Evolutionary conservation across 1,139 yeast genomes (phyloP), one percentile per base, ranked within the genome.

Genomic region (Taphrina pruni): DNA sequence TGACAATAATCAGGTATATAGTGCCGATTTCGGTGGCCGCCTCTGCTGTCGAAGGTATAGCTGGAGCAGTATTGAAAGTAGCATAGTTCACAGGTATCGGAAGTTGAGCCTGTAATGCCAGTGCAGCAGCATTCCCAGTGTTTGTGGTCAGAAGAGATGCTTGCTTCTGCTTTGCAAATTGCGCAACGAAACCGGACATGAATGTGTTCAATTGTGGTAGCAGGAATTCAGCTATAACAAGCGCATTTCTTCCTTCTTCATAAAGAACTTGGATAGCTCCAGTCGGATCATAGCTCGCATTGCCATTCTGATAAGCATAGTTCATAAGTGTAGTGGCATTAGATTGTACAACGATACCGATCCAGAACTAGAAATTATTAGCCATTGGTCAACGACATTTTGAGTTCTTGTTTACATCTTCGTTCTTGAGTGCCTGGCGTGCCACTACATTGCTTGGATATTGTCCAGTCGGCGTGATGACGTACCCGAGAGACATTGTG

Each of bases 1-100:
- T 86, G 69, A 89, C 78, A 77, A 90, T 87, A 73, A 90, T 84
- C 76, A 88, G 81, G 77, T 86, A 90, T 77, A 90, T 88, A 70
- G 88, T 81, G 64, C 96, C 96, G 73, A 89, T 87, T 76, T 72
- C 73, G n/a, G 71, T 71, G 21, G 71, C 67, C 11, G 73, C 73
- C 21, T 56, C 62, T 1, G 67, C 69, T 12, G 64, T 57, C n/a
- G 48, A 46, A 11, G 69, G 69, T 12, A 48, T 35, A 32, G 58
- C 58, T 12, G 64, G 69, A 26, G 64, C 64, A 6, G 12, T n/a
- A 43, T 65, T 65, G 57, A 48, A 48, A 20, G 58, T 41, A 9
- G 69, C 51, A 46, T 36, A 65, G 52, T 54, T 50, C 17, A 50
- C 46, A 8, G 69, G 69, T 21, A 54, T 57, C 2, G 69, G 69